Percentiles rank a stretch among this genome's conserved stretches.
Evolutionary conservation across 495 filamentous ascomycete species (phyloP).

Genomic region (Penicillium coffeae): DNA sequence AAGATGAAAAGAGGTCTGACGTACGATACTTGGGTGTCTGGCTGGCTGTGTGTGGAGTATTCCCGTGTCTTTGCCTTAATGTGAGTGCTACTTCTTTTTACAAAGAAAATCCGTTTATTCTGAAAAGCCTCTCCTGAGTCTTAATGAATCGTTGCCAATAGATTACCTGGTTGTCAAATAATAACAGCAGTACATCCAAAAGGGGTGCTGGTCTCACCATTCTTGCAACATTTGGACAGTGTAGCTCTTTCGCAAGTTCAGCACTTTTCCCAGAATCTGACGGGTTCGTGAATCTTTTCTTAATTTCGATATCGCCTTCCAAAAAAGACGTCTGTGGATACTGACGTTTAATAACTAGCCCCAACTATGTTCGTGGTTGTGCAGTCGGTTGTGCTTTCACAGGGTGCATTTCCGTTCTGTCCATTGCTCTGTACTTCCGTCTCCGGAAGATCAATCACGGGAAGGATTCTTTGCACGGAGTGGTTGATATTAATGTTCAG

Average conservation of each 20-base stretch:
- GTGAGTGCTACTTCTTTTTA: too few relatives aligned
- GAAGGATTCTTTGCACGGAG: too few relatives aligned
- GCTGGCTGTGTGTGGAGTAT: constrained; percentile 60
- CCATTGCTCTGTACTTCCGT: too few relatives aligned
- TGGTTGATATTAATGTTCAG: too few relatives aligned
- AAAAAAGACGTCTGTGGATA: too few relatives aligned
- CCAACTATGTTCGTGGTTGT: constrained; percentile 25
- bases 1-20: constrained; percentile 35
- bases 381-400: constrained; percentile 28
- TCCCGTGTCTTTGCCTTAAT: constrained; percentile 56
- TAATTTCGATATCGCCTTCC: too few relatives aligned
- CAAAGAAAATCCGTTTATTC: too few relatives aligned
- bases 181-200: constrained; percentile 53
- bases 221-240: constrained; percentile 30
- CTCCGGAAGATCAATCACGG: too few relatives aligned
- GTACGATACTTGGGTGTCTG: constrained; percentile 59
- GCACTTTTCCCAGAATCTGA: constrained; percentile 24
- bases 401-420: constrained; percentile 25
- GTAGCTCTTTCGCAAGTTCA: constrained; percentile 25
- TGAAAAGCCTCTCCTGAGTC: too few relatives aligned
- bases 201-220: constrained; percentile 29
- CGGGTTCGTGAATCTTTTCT: too few relatives aligned
- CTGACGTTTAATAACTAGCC: too few relatives aligned
- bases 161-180: constrained; percentile 62
- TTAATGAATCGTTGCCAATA: too few relatives aligned